Percentiles rank a stretch among this genome's conserved stretches.
These are phyloP conservation scores for Chernovozyma sophiae-reginae DNA, from an alignment of 1,139 yeast genomes.

Conservation along the genomic window DNA sequence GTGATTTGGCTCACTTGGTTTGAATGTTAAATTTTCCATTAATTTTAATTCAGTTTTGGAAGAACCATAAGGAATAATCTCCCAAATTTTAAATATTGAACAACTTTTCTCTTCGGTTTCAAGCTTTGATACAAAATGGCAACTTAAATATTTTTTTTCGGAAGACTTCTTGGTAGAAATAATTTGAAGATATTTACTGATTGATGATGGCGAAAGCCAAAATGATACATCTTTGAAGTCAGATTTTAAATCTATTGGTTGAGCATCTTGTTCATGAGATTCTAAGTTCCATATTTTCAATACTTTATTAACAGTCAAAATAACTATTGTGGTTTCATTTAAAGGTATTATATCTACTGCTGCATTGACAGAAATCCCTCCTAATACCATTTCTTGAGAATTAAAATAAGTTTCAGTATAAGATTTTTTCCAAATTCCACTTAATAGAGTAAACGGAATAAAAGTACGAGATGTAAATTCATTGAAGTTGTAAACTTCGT, in stretches of 20 bases:
- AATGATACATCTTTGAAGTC: slow-evolving; percentile 10
- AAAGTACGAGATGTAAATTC: slow-evolving; percentile 43
- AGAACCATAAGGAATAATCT: slow-evolving; percentile 16
- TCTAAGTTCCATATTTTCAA: slow-evolving; percentile 55
- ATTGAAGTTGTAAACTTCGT: slow-evolving; percentile 50
- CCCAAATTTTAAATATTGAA: slow-evolving; percentile 21
- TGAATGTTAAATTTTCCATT: slow-evolving; percentile 21
- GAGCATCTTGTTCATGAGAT: slow-evolving; percentile 22
- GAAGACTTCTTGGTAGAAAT: slow-evolving; percentile 8
- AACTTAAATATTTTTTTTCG: slow-evolving; percentile 14
- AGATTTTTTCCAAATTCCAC: slow-evolving; percentile 18
- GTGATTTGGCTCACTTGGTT: slow-evolving; percentile 23
- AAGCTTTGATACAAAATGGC: slow-evolving; percentile 11
- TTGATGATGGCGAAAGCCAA: slow-evolving; percentile 32
- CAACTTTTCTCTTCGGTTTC: slow-evolving; percentile 15
- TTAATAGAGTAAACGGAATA: slow-evolving; percentile 34
- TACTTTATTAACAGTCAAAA: slow-evolving; percentile 44
- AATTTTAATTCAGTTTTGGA: slow-evolving; percentile 19
- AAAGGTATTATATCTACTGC: slow-evolving; percentile 26
- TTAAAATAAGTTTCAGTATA: slow-evolving; percentile 8
- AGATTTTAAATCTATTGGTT: slow-evolving; percentile 15
- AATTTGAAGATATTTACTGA: slow-evolving; percentile 26
- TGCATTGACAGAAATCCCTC: slow-evolving; percentile 29
- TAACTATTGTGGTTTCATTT: slow-evolving; percentile 12
- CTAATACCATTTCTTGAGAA: slow-evolving; percentile 15